Evolutionary conservation across 1,284 basidiomycete genomes (phyloP), one percentile per base, ranked within the genome.

Genomic region (Cryptococcus sp.): DNA sequence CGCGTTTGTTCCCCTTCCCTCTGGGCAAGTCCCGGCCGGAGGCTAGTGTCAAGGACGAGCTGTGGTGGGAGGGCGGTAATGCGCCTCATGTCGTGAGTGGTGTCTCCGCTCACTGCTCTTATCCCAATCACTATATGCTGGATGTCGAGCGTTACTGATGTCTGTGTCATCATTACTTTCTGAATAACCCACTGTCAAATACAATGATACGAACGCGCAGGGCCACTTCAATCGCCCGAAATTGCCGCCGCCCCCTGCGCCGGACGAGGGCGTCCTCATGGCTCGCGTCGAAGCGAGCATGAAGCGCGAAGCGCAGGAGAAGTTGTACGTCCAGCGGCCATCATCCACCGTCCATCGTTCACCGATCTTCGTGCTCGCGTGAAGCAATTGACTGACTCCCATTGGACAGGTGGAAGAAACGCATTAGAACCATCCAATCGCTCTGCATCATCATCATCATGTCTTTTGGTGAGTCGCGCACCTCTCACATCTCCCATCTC

Each of bases 41-140:
- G 13, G 70, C 69, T n/a, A 59, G 61, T 20, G 60, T 72, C 20
- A 68, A 61, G 42, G 69, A 74, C 40, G 72, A 74, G 47, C 58
- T 72, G 22, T 74, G 72, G 72, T 74, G 72, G 72, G 72, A 74
- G 52, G 72, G 72, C 16, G 72, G 72, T 1, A 74, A 71, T 48
- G 72, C 72, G 3, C 72, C 72, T 17, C 72, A 74, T 61, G 72
- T 74, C 19, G 71, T 73, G 53, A 58, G 68, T 65, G 17, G 22
- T 15, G 10, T 22, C 22, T 8, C 11, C 42, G 7, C 19, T 42
- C 7, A 3, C 11, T 13, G 30, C 30, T 13, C 13, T 8, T 35
- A 35, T 35, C 30, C 4, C 30, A 35, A 2, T 13, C 30, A 35
- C 30, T 35, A 10, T 5, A 35, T 35, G 30, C 3, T 35, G 30